Percentiles rank a stretch among this genome's conserved stretches.
phyloP scores from a whole-genome alignment of 257 asterid species.

The Nicotiana tomentosiformis region DNA sequence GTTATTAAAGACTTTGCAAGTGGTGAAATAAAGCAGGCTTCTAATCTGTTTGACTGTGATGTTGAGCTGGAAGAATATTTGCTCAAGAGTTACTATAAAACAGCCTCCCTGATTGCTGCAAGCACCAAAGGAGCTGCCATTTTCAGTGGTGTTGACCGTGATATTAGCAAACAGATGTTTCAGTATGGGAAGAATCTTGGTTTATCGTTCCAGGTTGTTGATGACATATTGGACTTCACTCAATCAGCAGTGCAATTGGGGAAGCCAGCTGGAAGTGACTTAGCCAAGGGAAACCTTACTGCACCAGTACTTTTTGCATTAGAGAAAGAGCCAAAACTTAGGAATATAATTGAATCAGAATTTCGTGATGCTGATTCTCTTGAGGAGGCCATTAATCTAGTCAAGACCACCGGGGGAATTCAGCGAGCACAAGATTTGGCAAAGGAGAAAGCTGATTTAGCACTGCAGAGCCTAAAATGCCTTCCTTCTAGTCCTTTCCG shows the following conservation, averaged over 20 bases:
- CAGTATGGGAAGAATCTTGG: conserved; percentile 92
- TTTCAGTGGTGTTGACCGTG: conserved; percentile 58
- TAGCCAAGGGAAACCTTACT: conserved; percentile 75
- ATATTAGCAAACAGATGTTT: conserved; percentile 60
- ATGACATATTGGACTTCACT: conserved; percentile 83
- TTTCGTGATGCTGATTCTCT: conserved; percentile 77
- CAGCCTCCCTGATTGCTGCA: conserved; percentile 90
- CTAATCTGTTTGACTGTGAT: conserved; percentile 80
- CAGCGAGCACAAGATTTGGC: conserved; percentile 76
- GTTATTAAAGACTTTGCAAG: conserved; percentile 96
- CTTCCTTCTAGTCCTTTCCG: conserved; percentile 57
- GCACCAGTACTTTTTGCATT: conserved; percentile 87
- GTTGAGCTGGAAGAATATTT: conserved; percentile 74
- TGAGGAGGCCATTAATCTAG: conserved; percentile 63
- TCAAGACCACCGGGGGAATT: conserved; percentile 67
- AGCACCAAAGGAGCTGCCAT: conserved; percentile 92
- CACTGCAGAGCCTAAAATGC: conserved; percentile 57
- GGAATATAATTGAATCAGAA: conserved; percentile 77
- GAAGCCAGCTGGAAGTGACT: conserved; percentile 87
- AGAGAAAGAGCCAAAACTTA: conserved; percentile 52
- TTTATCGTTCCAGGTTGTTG: conserved; percentile 83
- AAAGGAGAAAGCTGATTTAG: conserved; percentile 57
- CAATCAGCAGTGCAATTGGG: conserved; percentile 91
- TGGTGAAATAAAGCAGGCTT: conserved; percentile 96
- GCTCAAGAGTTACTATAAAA: conserved; percentile 88